Evolutionary conservation across 192 early-diverging fungal genomes (phyloP).

Genomic region (Backusella liffmaniae): DNA sequence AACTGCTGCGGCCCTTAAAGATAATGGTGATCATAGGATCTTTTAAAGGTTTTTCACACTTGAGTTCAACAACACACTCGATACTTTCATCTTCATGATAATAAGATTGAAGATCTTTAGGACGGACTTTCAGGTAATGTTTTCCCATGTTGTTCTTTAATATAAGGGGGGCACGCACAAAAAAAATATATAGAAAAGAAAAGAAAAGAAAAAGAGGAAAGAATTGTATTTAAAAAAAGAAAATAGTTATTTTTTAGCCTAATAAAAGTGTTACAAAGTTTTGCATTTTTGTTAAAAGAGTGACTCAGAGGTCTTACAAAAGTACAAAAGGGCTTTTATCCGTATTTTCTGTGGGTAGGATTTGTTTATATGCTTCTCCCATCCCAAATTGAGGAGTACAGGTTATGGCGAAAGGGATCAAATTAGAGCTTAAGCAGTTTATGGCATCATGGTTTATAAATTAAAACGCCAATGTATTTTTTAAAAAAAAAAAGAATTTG

Average conservation of each 20-base stretch:
- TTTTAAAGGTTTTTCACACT: not conserved
- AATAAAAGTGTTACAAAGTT: not conserved
- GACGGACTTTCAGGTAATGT: not conserved
- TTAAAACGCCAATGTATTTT: not conserved
- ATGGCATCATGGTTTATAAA: not conserved
- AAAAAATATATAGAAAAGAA: not conserved
- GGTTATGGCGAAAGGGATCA: not conserved
- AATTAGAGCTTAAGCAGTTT: not conserved
- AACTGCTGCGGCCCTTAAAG: constrained; percentile 4
- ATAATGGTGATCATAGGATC: not conserved
- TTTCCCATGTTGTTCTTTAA: not conserved
- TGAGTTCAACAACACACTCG: not conserved
- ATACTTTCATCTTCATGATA: constrained; percentile 11
- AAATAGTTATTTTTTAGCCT: not conserved
- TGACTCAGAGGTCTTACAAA: not conserved
- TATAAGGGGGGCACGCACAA: not conserved
- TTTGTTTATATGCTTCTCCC: not conserved
- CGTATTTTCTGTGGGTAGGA: not conserved
- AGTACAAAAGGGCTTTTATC: not conserved
- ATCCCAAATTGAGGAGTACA: not conserved
- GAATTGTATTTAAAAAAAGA: not conserved
- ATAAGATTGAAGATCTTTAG: constrained; percentile 5
- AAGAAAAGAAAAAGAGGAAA: not conserved
- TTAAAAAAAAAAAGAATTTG: not conserved
- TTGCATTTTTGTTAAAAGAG: not conserved